Conservation (phyloP, 2,329 filamentous ascomycete species). For the Aspergillus neotritici region DNA sequence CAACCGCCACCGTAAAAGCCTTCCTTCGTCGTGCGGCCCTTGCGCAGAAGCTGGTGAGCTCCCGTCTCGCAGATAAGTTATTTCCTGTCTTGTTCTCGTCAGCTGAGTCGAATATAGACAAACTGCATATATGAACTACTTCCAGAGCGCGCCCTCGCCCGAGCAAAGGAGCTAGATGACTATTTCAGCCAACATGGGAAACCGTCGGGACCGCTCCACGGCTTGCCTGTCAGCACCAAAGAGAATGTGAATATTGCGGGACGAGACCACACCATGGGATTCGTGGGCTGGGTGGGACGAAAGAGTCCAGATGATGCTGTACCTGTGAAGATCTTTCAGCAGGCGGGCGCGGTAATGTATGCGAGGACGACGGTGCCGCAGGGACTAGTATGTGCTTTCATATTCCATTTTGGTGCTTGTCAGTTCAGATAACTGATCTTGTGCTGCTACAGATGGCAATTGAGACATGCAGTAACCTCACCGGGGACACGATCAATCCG, state of each 20-base stretch:
- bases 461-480: constrained; percentile 27
- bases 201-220: constrained; percentile 49
- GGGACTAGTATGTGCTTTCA: constrained; percentile 7
- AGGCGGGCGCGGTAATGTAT: constrained; percentile 28
- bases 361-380: constrained; percentile 28
- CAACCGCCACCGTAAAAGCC: constrained; percentile 45
- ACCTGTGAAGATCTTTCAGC: constrained; percentile 22
- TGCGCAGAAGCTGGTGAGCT: constrained; percentile 44
- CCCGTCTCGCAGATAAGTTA: too few relatives aligned
- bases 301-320: constrained; percentile 19
- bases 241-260: constrained; percentile 23
- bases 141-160: constrained; percentile 39
- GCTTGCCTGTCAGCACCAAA: constrained; percentile 49
- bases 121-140: constrained; percentile 45
- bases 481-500: constrained; percentile 22
- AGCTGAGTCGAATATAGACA: constrained; percentile 24
- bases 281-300: constrained; percentile 23
- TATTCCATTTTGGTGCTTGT: too few relatives aligned
- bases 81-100: neutral
- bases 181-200: constrained; percentile 25
- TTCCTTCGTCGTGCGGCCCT: constrained; percentile 53
- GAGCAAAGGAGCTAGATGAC: constrained; percentile 40
- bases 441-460: constrained; percentile 19
- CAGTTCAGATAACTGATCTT: too few relatives aligned
- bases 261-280: constrained; percentile 21